Evolutionary conservation across 2,329 filamentous ascomycete species (phyloP), one percentile per base, ranked within the genome.

Genomic region (Trichophyton equinum): DNA sequence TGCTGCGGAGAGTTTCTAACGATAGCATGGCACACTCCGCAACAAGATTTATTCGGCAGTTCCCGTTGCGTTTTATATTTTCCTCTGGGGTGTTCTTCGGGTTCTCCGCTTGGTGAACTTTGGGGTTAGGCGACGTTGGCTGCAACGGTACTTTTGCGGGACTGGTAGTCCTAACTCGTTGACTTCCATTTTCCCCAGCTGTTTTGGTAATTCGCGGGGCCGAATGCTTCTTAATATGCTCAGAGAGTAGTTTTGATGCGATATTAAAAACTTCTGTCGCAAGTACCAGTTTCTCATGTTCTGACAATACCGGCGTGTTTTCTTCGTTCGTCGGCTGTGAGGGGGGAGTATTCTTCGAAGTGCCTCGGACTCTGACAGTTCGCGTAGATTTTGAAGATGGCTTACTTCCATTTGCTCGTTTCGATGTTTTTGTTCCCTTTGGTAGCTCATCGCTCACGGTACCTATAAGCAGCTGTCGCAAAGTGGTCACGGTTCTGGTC

Each of bases 251-350:
- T 63, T 76, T 78, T 11, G 77, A 68, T 0, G 75, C 74, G 15
- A 67, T 67, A 66, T 78, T 78, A 63, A 78, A 78, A 11, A 76
- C 70, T 38, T 78, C 76, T 1, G 76, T 78, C 1, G 76, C 76
- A 22, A 78, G 68, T 4, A 74, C 68, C 1, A 75, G 68, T 60
- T 72, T 73, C 62, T 77, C 72, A 58, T 75, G 73, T 44, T 64
- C 59, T 7, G 74, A 72, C 46, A 76, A 62, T 27, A 63, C 64
- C 22, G 66, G 61, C 15, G 59, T 64, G 61, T 73, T 69, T 51
- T 67, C 62, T 40, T 71, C 69, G 42, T 61, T 58, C 9, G 68
- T 55, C 18, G 53, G 58, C 30, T 68, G 67, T 9, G 15, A 15
- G n/a, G 69, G 62, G 20, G 68, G 63, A 6, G 67, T 57, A 7